Conservation (phyloP, 2,329 filamentous ascomycete genomes). For the Epichloe brachyelytri region DNA sequence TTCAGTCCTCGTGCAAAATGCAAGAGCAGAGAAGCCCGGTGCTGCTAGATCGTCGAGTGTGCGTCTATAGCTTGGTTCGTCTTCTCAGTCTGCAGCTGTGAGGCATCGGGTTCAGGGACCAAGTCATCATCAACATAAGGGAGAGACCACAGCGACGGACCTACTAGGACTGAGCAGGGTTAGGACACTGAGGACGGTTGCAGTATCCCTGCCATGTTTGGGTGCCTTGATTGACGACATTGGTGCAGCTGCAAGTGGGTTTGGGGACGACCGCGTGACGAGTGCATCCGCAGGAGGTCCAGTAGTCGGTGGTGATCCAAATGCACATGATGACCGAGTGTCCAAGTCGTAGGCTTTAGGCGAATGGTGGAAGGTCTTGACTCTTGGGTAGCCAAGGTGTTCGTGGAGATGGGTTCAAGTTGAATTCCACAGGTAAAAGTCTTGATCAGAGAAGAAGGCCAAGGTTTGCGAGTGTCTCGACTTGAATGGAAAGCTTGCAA, state of each 20-base stretch:
- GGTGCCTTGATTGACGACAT: conserved; percentile 15
- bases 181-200: conserved; percentile 17
- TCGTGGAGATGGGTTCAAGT: background rate
- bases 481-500: background rate
- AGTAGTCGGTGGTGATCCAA: conserved; percentile 20
- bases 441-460: background rate
- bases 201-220: conserved; percentile 22
- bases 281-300: conserved; percentile 21
- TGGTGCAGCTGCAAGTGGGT: conserved; percentile 18
- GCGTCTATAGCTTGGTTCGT: conserved; percentile 13
- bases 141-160: background rate
- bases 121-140: background rate
- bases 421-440: background rate
- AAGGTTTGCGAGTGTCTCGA: background rate
- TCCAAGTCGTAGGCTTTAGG: background rate
- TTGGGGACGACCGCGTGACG: conserved; percentile 11
- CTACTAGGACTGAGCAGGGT: conserved; percentile 11
- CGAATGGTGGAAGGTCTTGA: background rate
- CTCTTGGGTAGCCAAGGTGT: background rate
- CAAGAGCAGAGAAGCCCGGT: background rate
- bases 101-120: background rate
- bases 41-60: conserved; percentile 7
- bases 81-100: conserved; percentile 4
- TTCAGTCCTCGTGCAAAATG: background rate
- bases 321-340: conserved; percentile 19